These are phyloP conservation scores for Paramecium octaurelia DNA, from an alignment of 73 alveolate species.

Conservation along the genomic window DNA sequence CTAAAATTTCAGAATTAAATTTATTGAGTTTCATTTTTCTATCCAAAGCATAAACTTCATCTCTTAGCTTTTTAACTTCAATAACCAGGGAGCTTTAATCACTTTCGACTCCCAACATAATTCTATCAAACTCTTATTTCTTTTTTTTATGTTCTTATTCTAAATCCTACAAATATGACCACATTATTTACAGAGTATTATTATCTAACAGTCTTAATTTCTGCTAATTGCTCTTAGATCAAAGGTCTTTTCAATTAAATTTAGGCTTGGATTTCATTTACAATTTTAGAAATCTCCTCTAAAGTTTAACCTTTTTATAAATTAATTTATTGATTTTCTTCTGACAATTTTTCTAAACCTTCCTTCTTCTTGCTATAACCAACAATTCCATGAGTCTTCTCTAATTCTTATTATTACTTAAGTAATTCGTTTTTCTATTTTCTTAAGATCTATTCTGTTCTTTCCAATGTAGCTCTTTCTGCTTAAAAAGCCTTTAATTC, in stretches of 20 bases:
- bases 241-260: neutral
- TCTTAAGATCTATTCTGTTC: constrained; percentile 22
- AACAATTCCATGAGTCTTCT: constrained; percentile 22
- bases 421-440: neutral
- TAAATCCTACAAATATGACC: neutral
- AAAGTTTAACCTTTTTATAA: neutral
- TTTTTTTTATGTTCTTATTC: constrained; percentile 48
- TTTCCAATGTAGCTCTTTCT: constrained; percentile 13
- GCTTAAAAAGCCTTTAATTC: constrained; percentile 24
- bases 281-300: neutral
- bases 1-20: constrained; percentile 26
- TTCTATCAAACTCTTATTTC: constrained; percentile 55
- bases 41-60: constrained; percentile 53
- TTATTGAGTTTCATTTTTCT: constrained; percentile 39
- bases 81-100: constrained; percentile 10
- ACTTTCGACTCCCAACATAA: constrained; percentile 44
- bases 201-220: neutral
- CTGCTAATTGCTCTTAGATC: neutral
- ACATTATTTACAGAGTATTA: neutral
- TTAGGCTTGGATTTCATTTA: neutral
- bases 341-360: constrained; percentile 21
- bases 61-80: constrained; percentile 60
- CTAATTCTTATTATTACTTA: constrained; percentile 23
- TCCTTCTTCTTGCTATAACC: constrained; percentile 12
- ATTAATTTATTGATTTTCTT: neutral